A percentile compares a stretch with the other conserved stretches of the same genome.
Evolutionary conservation across 805 yeast species (phyloP).

Genomic region (Candida palmyrensis): DNA sequence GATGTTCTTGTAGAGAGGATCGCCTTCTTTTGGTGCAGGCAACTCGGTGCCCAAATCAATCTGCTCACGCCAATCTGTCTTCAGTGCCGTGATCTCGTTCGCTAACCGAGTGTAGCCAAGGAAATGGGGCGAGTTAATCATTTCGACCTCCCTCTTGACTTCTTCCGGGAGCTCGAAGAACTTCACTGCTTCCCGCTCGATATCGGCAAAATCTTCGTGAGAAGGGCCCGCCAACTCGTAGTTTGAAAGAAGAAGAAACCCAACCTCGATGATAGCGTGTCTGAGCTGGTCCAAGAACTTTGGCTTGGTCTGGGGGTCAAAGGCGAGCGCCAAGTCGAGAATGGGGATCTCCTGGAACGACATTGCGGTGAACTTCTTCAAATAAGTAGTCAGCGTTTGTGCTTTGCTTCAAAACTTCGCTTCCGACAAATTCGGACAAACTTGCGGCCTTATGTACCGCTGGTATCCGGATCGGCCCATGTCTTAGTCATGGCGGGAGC

Average conservation of each 20-base stretch:
- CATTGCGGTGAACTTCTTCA: slow-evolving; percentile 14
- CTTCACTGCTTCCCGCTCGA: slow-evolving; percentile 34
- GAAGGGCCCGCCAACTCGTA: slow-evolving; percentile 37
- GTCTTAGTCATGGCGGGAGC: too few relatives aligned
- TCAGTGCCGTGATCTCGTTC: slow-evolving; percentile 50
- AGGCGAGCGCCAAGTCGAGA: slow-evolving; percentile 39
- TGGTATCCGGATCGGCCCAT: too few relatives aligned
- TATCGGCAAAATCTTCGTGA: slow-evolving; percentile 26
- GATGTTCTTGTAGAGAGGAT: slow-evolving; percentile 41
- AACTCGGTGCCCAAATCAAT: slow-evolving; percentile 54
- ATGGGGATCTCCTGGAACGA: slow-evolving; percentile 39
- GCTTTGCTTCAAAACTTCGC: slow-evolving; percentile 1
- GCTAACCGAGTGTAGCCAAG: slow-evolving; percentile 54
- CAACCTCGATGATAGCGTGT: slow-evolving; percentile 50
- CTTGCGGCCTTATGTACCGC: too few relatives aligned
- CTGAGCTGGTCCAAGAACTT: slow-evolving; percentile 35
- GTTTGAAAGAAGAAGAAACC: slow-evolving; percentile 46
- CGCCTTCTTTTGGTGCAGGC: slow-evolving; percentile 34
- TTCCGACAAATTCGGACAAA: slow-evolving; percentile 26
- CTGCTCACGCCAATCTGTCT: slow-evolving; percentile 58
- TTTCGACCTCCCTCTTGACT: slow-evolving; percentile 42
- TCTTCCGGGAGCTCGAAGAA: slow-evolving; percentile 45
- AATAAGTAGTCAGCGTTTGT: too few relatives aligned
- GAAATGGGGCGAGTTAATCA: slow-evolving; percentile 55
- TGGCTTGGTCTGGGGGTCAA: slow-evolving; percentile 36